These are phyloP conservation scores for Elaeis oleifera DNA, from an alignment of 202 grass and related monocot genomes.

Conservation along the genomic window DNA sequence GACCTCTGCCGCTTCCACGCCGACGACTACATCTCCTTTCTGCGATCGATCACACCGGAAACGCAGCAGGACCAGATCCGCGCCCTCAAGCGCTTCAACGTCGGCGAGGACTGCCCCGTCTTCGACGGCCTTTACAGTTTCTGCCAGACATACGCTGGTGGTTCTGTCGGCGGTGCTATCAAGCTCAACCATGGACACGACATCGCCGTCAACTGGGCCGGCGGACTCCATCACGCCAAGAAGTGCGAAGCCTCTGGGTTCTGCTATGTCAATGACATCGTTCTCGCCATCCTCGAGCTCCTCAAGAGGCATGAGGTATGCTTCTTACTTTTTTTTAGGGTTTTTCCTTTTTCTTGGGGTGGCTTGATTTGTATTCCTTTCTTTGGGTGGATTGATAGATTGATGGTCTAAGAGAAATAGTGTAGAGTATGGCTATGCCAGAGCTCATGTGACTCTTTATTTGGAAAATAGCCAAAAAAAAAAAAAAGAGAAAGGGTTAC, in stretches of 20 bases:
- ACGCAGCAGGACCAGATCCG: constrained; percentile 57
- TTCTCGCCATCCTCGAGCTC: constrained; percentile 84
- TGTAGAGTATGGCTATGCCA: too few species aligned
- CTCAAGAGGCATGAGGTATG: constrained; percentile 67
- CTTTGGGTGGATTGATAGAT: too few species aligned
- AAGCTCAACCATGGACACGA: constrained; percentile 83
- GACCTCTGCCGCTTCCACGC: constrained; percentile 95
- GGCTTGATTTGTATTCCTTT: not conserved
- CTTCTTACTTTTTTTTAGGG: too few species aligned
- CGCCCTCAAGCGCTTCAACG: constrained; percentile 71
- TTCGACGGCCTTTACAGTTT: constrained; percentile 73
- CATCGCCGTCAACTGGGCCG: constrained; percentile 96
- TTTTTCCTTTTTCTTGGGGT: not conserved
- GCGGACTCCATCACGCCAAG: constrained; percentile 90
- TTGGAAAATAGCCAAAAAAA: not conserved
- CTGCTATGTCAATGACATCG: constrained; percentile 97
- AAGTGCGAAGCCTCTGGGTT: constrained; percentile 84
- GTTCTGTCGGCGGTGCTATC: constrained; percentile 62
- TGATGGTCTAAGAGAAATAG: too few species aligned
- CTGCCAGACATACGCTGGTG: constrained; percentile 83
- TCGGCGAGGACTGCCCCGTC: constrained; percentile 85
- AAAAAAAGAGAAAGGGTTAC: too few species aligned
- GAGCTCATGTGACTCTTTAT: not conserved
- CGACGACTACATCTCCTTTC: constrained; percentile 84
- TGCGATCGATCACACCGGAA: constrained; percentile 63